Evolutionary conservation across 176 grass and related monocot species (phyloP), one percentile per base, ranked within the genome.

Genomic region (Microstegium vimineum): DNA sequence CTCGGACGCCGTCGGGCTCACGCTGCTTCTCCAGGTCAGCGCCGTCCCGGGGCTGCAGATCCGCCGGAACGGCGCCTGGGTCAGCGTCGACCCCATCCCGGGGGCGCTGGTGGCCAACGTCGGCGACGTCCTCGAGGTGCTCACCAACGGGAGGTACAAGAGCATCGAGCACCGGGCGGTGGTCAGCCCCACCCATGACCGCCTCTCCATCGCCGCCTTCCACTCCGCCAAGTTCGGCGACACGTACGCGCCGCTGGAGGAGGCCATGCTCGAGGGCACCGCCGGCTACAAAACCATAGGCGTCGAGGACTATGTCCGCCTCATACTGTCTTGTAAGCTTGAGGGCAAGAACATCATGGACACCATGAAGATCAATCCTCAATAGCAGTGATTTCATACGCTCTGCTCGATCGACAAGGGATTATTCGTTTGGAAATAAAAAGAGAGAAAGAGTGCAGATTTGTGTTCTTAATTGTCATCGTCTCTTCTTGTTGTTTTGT

Each of bases 161-260:
- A 93, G 91, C 66, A 66, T 94, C 33, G 92, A 91, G 79, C 92
- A 94, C 83, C 68, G 86, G n/a, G 92, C 84, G n/a, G 81, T 89
- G 10, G 86, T 94, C 1, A 74, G 78, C 84, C 57, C 80, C 1
- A 10, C 47, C 2, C 30, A 49, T 0, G 80, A 91, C 18, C 65
- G 92, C 34, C 23, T 94, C 17, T 94, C 92, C 57, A 10, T 89
- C 22, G 92, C 92, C 23, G 66, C 86, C 33, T 91, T 91, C 73
- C 89, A 94, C 68, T 17, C 32, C 16, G 49, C 81, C 22, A 79
- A 14, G 17, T 82, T 83, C 69, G 68, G 62, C 35, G 67, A 2
- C 8, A 56, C 67, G 1, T 84, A 85, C 62, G 81, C 73, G 5
- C 92, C 87, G 6, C 34, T 92, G 41, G 69, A 75, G 25, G 87